These are phyloP conservation scores for Apophysomyces variabilis DNA, from an alignment of 371 early-diverging fungal genomes.

Conservation along the genomic window DNA sequence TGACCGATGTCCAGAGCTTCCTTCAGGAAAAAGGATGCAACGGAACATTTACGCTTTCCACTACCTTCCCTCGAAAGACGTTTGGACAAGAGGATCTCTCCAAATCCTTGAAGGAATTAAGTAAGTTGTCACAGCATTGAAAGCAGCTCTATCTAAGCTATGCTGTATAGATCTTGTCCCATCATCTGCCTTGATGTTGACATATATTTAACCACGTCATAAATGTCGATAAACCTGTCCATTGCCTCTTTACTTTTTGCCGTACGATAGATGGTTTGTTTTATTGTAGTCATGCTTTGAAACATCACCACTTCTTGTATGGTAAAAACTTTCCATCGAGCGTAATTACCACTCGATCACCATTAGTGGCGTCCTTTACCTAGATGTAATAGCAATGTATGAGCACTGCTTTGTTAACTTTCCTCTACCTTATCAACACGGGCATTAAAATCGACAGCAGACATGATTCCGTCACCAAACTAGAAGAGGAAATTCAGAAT, in stretches of 20 bases:
- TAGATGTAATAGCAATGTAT: constrained; percentile 15
- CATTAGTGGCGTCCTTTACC: constrained; percentile 46
- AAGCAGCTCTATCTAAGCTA: not conserved
- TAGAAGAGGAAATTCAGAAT: constrained; percentile 10
- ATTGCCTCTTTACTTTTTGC: not conserved
- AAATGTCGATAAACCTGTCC: not conserved
- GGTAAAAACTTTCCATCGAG: constrained; percentile 63
- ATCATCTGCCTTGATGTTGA: constrained; percentile 42
- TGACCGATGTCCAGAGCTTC: constrained; percentile 68
- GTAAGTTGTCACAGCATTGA: constrained; percentile 32
- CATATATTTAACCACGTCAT: constrained; percentile 11
- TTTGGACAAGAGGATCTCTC: constrained; percentile 37
- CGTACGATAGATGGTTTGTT: not conserved
- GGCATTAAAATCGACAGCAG: constrained; percentile 63
- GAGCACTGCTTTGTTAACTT: not conserved
- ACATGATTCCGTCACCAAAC: constrained; percentile 72
- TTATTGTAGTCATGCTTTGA: not conserved
- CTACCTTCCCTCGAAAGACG: constrained; percentile 73
- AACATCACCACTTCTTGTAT: constrained; percentile 38
- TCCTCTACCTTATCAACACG: constrained; percentile 59
- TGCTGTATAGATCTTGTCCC: constrained; percentile 39
- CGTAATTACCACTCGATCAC: constrained; percentile 56
- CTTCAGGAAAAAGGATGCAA: constrained; percentile 61
- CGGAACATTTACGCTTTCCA: constrained; percentile 66
- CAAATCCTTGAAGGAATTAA: constrained; percentile 56